Evolutionary conservation across 2,329 filamentous ascomycete species (phyloP).

Genomic region (Hypoxylon rubiginosum): DNA sequence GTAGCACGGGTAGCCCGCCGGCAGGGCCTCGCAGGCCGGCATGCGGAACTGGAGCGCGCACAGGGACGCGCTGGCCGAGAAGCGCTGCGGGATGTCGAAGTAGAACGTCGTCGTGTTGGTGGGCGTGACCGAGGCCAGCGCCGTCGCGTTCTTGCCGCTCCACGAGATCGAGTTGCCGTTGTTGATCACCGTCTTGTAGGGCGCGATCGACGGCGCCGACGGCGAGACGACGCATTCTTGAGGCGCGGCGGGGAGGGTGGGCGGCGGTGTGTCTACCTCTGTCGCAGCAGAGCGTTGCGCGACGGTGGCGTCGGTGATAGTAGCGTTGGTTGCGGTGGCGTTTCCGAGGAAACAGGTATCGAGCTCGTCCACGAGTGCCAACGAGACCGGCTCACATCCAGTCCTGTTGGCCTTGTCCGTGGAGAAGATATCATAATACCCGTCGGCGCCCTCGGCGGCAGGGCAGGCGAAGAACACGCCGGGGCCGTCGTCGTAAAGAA

Average conservation of each 20-base stretch:
- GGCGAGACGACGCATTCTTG: constrained; percentile 41
- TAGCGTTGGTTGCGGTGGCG: background rate
- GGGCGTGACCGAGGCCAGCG: constrained; percentile 43
- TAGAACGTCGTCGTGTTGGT: constrained; percentile 45
- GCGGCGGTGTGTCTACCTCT: constrained; percentile 6
- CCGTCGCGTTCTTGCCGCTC: constrained; percentile 35
- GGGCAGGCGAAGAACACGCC: constrained; percentile 49
- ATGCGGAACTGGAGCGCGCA: constrained; percentile 53
- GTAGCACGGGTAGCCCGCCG: constrained; percentile 52
- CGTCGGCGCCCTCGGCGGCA: constrained; percentile 29
- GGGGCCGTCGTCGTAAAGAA: constrained; percentile 45
- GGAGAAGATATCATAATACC: constrained; percentile 48
- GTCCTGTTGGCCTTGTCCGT: constrained; percentile 38
- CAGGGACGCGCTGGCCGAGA: constrained; percentile 23
- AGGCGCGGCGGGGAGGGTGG: constrained; percentile 11
- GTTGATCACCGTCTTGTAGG: constrained; percentile 4
- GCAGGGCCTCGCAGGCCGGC: constrained; percentile 49
- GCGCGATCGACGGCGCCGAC: constrained; percentile 49
- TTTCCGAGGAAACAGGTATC: constrained; percentile 30
- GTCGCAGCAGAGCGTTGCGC: constrained; percentile 10
- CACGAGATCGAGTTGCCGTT: constrained; percentile 3
- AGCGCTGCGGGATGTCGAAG: constrained; percentile 46
- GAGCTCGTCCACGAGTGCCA: constrained; percentile 43
- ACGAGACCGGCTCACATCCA: constrained; percentile 42
- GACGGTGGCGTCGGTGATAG: background rate